These are phyloP conservation scores for Capsella bursapastoris DNA, from an alignment of 345 rosid species.

Conservation along the genomic window DNA sequence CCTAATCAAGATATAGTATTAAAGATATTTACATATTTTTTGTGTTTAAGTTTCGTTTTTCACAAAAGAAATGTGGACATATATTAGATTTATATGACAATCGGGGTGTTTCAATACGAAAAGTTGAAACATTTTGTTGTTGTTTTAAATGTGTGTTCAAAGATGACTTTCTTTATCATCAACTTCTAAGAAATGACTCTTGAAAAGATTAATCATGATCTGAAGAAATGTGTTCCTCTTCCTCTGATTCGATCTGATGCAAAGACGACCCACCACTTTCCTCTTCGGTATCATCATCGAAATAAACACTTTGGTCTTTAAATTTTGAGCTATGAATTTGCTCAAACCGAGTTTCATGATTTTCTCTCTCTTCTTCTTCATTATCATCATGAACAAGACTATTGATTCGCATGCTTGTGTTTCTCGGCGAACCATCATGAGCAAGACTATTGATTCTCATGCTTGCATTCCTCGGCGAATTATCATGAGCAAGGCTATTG, in stretches of 20 bases:
- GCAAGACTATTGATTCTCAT: conserved; percentile 19
- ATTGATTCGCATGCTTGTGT: too few relatives aligned
- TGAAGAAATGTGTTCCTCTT: conserved; percentile 33
- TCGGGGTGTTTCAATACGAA: conserved; percentile 10
- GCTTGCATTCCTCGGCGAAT: conserved; percentile 24
- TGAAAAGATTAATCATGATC: conserved; percentile 30
- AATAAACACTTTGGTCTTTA: conserved; percentile 28
- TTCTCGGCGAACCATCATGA: conserved; percentile 1
- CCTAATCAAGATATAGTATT: conserved; percentile 23
- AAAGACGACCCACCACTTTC: conserved; percentile 25
- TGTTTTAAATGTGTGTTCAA: conserved; percentile 27
- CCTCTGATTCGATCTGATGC: conserved; percentile 22
- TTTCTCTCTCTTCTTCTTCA: conserved; percentile 1
- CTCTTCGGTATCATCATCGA: conserved; percentile 35
- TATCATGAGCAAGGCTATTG: conserved; percentile 28
- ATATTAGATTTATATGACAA: conserved; percentile 35
- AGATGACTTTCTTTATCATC: conserved; percentile 12
- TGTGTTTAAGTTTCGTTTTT: conserved; percentile 23
- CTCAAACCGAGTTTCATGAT: conserved; percentile 34
- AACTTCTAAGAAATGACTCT: conserved; percentile 12
- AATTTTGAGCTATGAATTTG: conserved; percentile 39
- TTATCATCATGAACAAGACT: too few relatives aligned
- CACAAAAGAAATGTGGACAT: conserved; percentile 32
- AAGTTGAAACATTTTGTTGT: neutral
- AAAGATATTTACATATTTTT: conserved; percentile 30